phyloP scores from a whole-genome alignment of 1,284 basidiomycete species.

The Polyporus tsugae region DNA sequence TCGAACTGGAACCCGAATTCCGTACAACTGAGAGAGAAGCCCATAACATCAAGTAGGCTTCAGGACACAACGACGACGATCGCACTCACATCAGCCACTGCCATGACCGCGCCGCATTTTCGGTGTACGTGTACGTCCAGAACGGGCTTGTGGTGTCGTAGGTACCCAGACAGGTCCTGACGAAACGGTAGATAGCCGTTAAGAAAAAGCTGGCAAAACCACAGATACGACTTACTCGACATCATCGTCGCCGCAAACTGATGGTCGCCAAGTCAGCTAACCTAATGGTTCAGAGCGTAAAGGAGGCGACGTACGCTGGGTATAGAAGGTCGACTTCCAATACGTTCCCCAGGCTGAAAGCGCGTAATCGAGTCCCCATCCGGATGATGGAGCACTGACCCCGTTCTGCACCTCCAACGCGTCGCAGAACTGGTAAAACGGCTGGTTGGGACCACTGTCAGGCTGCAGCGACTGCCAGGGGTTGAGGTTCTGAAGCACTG shows the following conservation, averaged over 20 bases:
- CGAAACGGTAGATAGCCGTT: background rate
- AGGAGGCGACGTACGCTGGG: conserved; percentile 43
- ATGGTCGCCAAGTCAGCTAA: background rate
- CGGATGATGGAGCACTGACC: conserved; percentile 55
- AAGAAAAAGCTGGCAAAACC: background rate
- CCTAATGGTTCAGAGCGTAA: background rate
- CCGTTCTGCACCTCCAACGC: conserved; percentile 75
- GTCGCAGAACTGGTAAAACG: conserved; percentile 74
- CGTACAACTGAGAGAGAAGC: conserved; percentile 55
- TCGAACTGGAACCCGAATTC: conserved; percentile 68
- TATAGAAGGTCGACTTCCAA: conserved; percentile 55
- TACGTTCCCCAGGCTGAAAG: conserved; percentile 66
- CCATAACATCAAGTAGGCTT: background rate
- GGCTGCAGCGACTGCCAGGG: conserved; percentile 67
- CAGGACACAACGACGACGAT: background rate
- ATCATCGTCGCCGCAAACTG: conserved; percentile 51
- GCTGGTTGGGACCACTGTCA: conserved; percentile 44
- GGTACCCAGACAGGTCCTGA: conserved; percentile 64
- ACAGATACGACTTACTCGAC: conserved; percentile 45
- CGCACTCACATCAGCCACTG: conserved; percentile 59
- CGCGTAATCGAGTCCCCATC: conserved; percentile 72
- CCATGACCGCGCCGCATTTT: conserved; percentile 62
- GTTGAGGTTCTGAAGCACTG: conserved; percentile 58
- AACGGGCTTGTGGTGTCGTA: conserved; percentile 54
- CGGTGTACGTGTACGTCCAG: conserved; percentile 58